Conservation (phyloP, 805 yeast species). For the Candida fluviatilis region DNA sequence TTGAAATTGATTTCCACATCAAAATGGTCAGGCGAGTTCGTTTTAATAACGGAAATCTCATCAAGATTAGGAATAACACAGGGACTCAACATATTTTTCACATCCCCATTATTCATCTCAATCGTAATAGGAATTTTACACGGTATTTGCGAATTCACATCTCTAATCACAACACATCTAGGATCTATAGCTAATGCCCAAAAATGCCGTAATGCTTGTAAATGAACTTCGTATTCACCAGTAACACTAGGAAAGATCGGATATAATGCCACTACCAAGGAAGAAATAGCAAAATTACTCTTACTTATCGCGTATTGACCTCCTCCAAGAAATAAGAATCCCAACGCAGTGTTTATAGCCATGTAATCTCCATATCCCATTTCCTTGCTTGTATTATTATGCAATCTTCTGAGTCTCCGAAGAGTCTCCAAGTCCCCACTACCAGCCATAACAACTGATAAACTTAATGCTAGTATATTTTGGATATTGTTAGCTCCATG, state of each 20-base stretch:
- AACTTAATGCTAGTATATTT: conserved; percentile 57
- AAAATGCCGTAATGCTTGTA: conserved; percentile 84
- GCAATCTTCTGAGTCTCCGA: conserved; percentile 66
- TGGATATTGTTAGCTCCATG: conserved; percentile 53
- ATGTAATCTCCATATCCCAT: conserved; percentile 65
- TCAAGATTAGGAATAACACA: conserved; percentile 61
- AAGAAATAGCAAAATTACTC: conserved; percentile 61
- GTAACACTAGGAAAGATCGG: conserved; percentile 59
- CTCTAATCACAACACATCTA: conserved; percentile 74
- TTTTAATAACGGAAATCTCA: conserved; percentile 44
- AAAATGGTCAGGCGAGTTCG: conserved; percentile 48
- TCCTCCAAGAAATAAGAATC: conserved; percentile 85
- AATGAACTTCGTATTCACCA: conserved; percentile 51
- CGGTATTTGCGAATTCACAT: conserved; percentile 58
- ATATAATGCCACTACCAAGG: conserved; percentile 68
- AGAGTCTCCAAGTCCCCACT: conserved; percentile 82
- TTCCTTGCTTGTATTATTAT: conserved; percentile 49
- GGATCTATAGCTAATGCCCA: conserved; percentile 86
- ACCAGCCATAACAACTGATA: conserved; percentile 81
- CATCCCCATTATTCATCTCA: conserved; percentile 34
- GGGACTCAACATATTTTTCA: conserved; percentile 47
- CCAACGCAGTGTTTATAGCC: conserved; percentile 78
- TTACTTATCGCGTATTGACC: conserved; percentile 81
- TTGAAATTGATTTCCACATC: conserved; percentile 46
- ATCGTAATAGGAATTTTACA: conserved; percentile 43